Evolutionary conservation across 2,329 filamentous ascomycete genomes (phyloP), one percentile per base, ranked within the genome.

Genomic region (Xylaria sp.): DNA sequence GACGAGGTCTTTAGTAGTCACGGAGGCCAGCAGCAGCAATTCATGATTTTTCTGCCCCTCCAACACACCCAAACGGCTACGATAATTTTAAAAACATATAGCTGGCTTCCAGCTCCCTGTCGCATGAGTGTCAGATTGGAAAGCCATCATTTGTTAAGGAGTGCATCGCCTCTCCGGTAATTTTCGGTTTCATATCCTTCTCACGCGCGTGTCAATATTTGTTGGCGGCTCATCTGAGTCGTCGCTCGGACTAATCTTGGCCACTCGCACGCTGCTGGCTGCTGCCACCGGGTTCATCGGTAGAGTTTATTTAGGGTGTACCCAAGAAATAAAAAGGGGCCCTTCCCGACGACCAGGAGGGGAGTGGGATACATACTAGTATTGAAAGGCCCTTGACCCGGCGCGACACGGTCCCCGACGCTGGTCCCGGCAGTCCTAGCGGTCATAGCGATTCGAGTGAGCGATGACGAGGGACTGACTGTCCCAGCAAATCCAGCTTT

Each of bases 361-460:
- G 57, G 37, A 44, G 41, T 3, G 48, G 56, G 50, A 62, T 55
- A 25, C 23, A 62, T 55, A n/a, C n/a, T n/a, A n/a, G n/a, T n/a
- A 56, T 60, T 60, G 56, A 56, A n/a, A 59, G 55, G 41, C 61
- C 65, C 54, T 59, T 32, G 46, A 59, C 59, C 54, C 46, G 60
- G 58, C 60, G 55, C 44, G 54, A 65, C 56, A 46, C 56, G 56
- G 59, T 28, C 34, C 34, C 44, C n/a, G 44, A 50, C 54, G 28
- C 18, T 6, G 61, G 46, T 32, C 60, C 51, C 44, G 46, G 51
- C 41, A 28, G 61, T 57, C 65, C 13, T 58, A 44, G 55, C 39
- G 7, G 41, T 28, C 34, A 37, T 37, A 37, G 34, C 34, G 34
- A 37, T 37, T 37, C 34, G 55, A 44, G 55, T 10, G 34, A 57